Evolutionary conservation across 2,329 filamentous ascomycete species (phyloP), one percentile per base, ranked within the genome.

Genomic region (Davidsoniella virescens): DNA sequence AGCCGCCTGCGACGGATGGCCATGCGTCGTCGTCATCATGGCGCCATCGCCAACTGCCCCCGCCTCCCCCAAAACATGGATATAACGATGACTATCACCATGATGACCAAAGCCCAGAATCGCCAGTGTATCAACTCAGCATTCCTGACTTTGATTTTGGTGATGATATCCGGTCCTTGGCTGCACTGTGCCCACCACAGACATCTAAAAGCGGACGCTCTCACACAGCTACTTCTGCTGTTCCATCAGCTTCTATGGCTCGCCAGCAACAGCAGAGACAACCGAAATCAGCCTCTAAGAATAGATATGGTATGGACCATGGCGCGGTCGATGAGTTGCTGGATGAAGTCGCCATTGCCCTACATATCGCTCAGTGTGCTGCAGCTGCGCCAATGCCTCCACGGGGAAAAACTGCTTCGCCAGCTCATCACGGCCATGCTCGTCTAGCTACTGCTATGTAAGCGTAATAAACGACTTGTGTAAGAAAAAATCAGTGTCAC

Each of bases 331-430:
- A 53, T n/a, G 47, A 49, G 18, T 44, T 53, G 26, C 37, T 53
- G 16, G 47, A 50, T 16, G 51, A 53, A 23, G 51, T 53, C 23
- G 47, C 51, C 12, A 47, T 53, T 37, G 48, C 51, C 5, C 37
- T 53, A 39, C 47, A 53, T 12, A 50, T 47, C 38, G 51, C 47
- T 2, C 47, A 50, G 43, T 49, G 40, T 42, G 46, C 29, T 5
- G 17, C 44, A 10, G 25, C 43, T 8, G 26, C 40, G 26, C n/a
- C 18, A 33, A 46, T 10, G 38, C n/a, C 23, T 6, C 26, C 26
- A 2, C 26, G 16, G 29, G 0, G 5, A 23, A 18, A 29, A 2
- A 8, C 44, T 10, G 2, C 29, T 1, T 23, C 44, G 17, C 20
- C 44, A 10, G 9, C 44, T 14, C 44, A 47, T 16, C 44, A 47